Evolutionary conservation across 805 yeast genomes (phyloP).

Genomic region (Schizosaccharomyces lindneri): DNA sequence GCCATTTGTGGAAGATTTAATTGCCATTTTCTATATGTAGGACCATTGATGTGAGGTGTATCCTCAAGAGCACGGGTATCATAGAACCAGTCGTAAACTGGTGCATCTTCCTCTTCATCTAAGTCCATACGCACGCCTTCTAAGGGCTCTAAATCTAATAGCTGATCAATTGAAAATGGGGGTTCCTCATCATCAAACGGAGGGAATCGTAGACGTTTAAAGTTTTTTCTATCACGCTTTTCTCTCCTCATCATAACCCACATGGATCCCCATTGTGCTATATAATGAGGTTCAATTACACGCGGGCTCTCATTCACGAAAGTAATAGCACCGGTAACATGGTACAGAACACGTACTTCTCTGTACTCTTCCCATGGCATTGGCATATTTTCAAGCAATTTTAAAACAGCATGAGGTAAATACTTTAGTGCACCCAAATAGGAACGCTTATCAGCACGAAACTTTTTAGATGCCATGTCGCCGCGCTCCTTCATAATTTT

Average conservation of each 20-base stretch:
- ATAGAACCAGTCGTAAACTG: slow-evolving; percentile 53
- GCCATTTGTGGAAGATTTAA: slow-evolving; percentile 38
- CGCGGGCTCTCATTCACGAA: slow-evolving; percentile 82
- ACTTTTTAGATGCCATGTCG: slow-evolving; percentile 55
- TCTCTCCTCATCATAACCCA: slow-evolving; percentile 90
- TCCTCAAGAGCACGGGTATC: slow-evolving; percentile 53
- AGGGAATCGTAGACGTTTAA: slow-evolving; percentile 80
- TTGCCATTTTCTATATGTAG: slow-evolving; percentile 51
- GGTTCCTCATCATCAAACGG: slow-evolving; percentile 97
- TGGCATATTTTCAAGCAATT: slow-evolving; percentile 85
- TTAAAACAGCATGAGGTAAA: slow-evolving; percentile 84
- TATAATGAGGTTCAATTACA: slow-evolving; percentile 74
- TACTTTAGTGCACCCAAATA: slow-evolving; percentile 78
- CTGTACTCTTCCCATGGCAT: slow-evolving; percentile 89
- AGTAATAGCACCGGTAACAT: slow-evolving; percentile 78
- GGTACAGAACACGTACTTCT: slow-evolving; percentile 74
- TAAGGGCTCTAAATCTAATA: slow-evolving; percentile 44
- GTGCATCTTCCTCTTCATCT: slow-evolving; percentile 35
- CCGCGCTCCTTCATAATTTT: slow-evolving; percentile 65
- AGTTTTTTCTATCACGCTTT: slow-evolving; percentile 70
- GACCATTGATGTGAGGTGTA: slow-evolving; percentile 35
- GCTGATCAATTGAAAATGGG: slow-evolving; percentile 50
- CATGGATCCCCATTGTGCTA: slow-evolving; percentile 85
- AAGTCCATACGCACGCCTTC: slow-evolving; percentile 47
- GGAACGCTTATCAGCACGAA: slow-evolving; percentile 63